Conservation (phyloP, 768 basidiomycete genomes). For the Strobilomyces dryophilus region DNA sequence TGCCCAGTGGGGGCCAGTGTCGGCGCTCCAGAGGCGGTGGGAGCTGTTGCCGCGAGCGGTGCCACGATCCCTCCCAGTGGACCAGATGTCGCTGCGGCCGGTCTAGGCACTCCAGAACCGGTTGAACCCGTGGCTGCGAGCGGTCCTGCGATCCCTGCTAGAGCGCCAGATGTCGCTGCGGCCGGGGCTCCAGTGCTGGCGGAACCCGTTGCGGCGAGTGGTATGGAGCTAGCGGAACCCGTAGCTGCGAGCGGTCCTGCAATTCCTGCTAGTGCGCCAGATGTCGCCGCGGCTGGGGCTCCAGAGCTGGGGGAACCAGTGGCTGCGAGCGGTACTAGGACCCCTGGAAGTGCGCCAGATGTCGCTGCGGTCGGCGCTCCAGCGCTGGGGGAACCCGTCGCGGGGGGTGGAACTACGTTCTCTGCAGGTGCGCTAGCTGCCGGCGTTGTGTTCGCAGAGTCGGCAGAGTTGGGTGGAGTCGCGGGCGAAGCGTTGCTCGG, state of each 20-base stretch:
- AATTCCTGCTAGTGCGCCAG: neutral
- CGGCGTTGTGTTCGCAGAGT: neutral
- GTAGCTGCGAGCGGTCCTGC: neutral
- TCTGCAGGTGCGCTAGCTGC: neutral
- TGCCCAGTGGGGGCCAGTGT: no score
- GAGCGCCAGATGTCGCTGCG: neutral
- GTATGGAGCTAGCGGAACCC: neutral
- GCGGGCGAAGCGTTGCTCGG: neutral
- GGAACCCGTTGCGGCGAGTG: neutral
- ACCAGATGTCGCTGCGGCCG: neutral
- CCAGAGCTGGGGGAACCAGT: neutral
- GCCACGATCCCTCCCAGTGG: neutral
- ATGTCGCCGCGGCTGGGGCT: neutral
- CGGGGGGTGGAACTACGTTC: constrained; percentile 1
- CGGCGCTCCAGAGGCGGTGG: neutral
- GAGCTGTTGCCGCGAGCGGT: neutral
- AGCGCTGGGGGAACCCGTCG: neutral
- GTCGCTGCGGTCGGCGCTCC: neutral
- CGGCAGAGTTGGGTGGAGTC: neutral
- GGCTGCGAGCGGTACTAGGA: neutral
- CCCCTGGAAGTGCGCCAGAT: no score
- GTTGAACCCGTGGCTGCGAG: neutral
- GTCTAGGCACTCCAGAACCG: neutral
- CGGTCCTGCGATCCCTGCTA: neutral
- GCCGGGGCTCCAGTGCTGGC: neutral